Evolutionary conservation across 1,139 yeast species (phyloP), one percentile per base, ranked within the genome.

Genomic region (Taphrina wiesneri): DNA sequence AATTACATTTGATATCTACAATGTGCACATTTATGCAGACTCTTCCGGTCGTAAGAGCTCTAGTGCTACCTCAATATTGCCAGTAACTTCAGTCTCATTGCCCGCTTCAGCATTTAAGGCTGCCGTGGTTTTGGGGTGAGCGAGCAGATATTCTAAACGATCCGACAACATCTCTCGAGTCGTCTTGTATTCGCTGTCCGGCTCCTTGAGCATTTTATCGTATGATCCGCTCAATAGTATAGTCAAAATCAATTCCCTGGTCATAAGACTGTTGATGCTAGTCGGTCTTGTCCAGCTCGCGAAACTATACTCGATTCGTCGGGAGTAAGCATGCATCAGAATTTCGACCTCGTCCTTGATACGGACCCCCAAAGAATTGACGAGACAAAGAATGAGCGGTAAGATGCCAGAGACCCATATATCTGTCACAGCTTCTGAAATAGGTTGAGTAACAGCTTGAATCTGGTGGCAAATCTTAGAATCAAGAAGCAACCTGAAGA

Each of bases 111-210:
- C 49, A 11, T 17, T 53, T 19, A 51, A 17, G 6, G 56, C 45
- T 9, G 52, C 43, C 5, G 57, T 51, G 21, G 64, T 51, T 32
- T 46, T 49, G 13, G 64, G 64, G 41, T 60, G 64, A 5, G 51
- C 52, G 25, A 51, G 45, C 28, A 60, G 26, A 30, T 60, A 60
- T 17, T 60, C 64, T n/a, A 60, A 13, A 13, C 57, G 45, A 15
- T 15, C 51, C 7, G 34, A 30, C 21, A 60, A 19, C 39, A 21
- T 15, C 41, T 30, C 47, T 30, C 47, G 36, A 13, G 64, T 39
- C 32, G 25, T 23, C 13, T 21, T 11, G 26, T 32, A 51, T n/a
- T 41, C 53, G 34, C 13, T 28, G 36, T 51, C 47, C 6, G 56
- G 51, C 28, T 41, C 28, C 17, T 15, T 46, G 19, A 51, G 26